Evolutionary conservation across 2,329 filamentous ascomycete species (phyloP).

Genomic region (Neopestalotiopsis sp.): DNA sequence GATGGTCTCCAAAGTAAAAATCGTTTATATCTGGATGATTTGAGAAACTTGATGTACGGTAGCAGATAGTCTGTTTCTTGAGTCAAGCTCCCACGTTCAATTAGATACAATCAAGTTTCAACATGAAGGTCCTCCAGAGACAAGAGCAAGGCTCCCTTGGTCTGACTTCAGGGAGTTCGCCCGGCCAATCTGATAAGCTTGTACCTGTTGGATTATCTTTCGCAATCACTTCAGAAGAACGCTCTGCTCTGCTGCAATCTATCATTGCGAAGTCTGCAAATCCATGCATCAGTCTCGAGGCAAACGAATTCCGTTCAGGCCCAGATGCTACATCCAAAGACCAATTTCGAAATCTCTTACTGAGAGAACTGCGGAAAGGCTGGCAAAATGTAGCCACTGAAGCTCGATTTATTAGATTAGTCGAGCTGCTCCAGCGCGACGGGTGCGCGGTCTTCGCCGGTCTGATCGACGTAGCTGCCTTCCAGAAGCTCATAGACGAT

Average conservation of each 20-base stretch:
- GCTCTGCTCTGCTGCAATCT: neutral
- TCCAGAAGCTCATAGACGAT: too few relatives aligned
- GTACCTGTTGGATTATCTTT: neutral
- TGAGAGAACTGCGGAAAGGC: too few relatives aligned
- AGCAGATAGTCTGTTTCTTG: neutral
- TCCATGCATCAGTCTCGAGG: neutral
- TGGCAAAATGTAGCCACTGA: too few relatives aligned
- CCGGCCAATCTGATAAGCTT: neutral
- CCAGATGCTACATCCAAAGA: constrained; percentile 2
- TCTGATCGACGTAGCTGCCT: too few relatives aligned
- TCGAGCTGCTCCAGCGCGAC: too few relatives aligned
- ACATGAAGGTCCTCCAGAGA: neutral
- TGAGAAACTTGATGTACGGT: too few relatives aligned
- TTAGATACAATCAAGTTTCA: neutral
- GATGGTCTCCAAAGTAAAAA: too few relatives aligned
- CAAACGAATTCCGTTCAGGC: neutral
- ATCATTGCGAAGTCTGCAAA: constrained; percentile 4
- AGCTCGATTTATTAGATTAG: too few relatives aligned
- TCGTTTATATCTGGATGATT: too few relatives aligned
- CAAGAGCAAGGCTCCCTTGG: neutral
- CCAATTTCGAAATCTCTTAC: too few relatives aligned
- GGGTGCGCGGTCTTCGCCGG: too few relatives aligned
- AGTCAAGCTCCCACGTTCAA: neutral
- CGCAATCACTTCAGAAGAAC: neutral
- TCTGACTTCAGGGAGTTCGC: neutral